Percentiles rank a stretch among this genome's conserved stretches.
Evolutionary conservation across 2,329 filamentous ascomycete species (phyloP).

Genomic region (Cryoendolithus antarcticus): DNA sequence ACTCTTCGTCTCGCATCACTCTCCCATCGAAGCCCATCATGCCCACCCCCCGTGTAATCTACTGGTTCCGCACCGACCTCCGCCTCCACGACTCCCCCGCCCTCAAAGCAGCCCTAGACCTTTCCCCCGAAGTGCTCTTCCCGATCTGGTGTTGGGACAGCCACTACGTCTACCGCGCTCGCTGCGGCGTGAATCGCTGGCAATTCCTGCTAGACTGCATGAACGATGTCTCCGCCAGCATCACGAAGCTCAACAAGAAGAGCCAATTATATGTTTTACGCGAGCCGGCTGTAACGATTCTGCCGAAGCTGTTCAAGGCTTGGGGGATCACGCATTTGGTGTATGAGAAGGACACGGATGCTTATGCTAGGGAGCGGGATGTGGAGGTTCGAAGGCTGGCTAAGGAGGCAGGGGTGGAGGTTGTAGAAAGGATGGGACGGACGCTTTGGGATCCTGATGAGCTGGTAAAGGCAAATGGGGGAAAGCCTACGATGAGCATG

Average conservation of each 20-base stretch:
- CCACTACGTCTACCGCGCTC: conserved; percentile 62
- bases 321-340: conserved; percentile 66
- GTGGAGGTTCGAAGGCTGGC: conserved; percentile 46
- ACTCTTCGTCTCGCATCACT: no score
- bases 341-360: conserved; percentile 68
- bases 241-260: conserved; percentile 56
- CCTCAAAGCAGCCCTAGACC: conserved; percentile 56
- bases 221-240: conserved; percentile 53
- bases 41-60: conserved; percentile 47
- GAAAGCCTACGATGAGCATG: conserved; percentile 65
- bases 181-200: conserved; percentile 62
- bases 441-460: conserved; percentile 65
- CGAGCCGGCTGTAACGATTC: conserved; percentile 57
- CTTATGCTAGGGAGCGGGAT: conserved; percentile 56
- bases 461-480: conserved; percentile 51
- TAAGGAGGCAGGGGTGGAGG: conserved; percentile 51
- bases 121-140: conserved; percentile 60
- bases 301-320: conserved; percentile 59
- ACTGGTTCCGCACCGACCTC: conserved; percentile 70
- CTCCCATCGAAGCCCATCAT: conserved; percentile 6
- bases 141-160: conserved; percentile 73
- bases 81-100: conserved; percentile 67
- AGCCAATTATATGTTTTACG: conserved; percentile 61
- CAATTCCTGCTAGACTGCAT: conserved; percentile 67
- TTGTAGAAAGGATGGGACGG: conserved; percentile 51